phyloP scores from a whole-genome alignment of 1,284 basidiomycete species.

The Cutaneotrichosporon mucoides region DNA sequence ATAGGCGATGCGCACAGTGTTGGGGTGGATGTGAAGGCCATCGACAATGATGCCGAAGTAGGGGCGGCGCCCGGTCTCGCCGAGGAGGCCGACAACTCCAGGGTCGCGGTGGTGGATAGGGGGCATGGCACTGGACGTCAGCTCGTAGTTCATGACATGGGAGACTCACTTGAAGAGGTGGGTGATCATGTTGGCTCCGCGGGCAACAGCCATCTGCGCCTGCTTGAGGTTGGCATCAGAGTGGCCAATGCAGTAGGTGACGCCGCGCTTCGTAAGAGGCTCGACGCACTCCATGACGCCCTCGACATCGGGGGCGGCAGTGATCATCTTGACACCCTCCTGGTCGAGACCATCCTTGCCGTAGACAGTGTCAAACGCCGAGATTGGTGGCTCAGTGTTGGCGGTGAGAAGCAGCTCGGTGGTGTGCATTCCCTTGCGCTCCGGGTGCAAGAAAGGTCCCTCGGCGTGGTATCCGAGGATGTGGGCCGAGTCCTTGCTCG shows the following conservation, averaged over 20 bases:
- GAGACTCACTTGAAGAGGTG: conserved; percentile 75
- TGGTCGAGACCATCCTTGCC: conserved; percentile 53
- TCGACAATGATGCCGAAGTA: conserved; percentile 88
- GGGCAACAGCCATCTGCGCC: conserved; percentile 34
- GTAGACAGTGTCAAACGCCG: conserved; percentile 67
- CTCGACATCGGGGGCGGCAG: conserved; percentile 77
- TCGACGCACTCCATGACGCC: conserved; percentile 70
- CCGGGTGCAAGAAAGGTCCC: conserved; percentile 73
- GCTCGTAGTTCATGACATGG: not conserved
- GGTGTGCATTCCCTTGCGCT: conserved; percentile 71
- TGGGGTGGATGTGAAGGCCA: conserved; percentile 84
- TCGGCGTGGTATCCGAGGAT: conserved; percentile 84
- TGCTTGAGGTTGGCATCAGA: conserved; percentile 51
- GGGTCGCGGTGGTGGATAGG: conserved; percentile 45
- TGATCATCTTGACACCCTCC: conserved; percentile 73
- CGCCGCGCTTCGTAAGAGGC: conserved; percentile 61
- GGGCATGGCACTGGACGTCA: conserved; percentile 32
- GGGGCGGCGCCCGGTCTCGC: conserved; percentile 71
- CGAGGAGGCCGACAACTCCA: conserved; percentile 75
- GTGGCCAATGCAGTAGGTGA: conserved; percentile 80
- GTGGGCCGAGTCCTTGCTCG: conserved; percentile 52
- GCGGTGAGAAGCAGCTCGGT: conserved; percentile 65
- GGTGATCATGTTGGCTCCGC: conserved; percentile 71
- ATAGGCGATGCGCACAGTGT: conserved; percentile 81
- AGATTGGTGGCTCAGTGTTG: conserved; percentile 15